A percentile compares a stretch with the other conserved stretches of the same genome.
Evolutionary conservation across 192 early-diverging fungal species (phyloP).

Genomic region (Linnemannia exigua): DNA sequence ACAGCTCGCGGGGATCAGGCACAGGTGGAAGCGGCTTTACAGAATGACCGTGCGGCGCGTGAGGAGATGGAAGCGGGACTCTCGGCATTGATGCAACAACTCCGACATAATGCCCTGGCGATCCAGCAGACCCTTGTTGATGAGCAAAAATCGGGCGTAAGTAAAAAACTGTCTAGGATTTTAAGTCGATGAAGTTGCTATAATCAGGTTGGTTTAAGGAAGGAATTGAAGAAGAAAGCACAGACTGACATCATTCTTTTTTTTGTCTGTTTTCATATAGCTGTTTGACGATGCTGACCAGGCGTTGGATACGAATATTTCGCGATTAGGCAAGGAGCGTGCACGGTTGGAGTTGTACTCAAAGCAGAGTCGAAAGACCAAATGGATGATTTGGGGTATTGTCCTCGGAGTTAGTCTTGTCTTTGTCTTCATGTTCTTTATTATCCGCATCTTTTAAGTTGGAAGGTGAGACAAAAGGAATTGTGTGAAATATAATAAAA

Average conservation of each 20-base stretch:
- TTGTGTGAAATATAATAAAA: not conserved
- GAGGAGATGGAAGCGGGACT: slow-evolving; percentile 48
- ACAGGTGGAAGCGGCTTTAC: slow-evolving; percentile 39
- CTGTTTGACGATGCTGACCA: slow-evolving; percentile 47
- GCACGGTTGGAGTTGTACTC: slow-evolving; percentile 44
- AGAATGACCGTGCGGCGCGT: slow-evolving; percentile 46
- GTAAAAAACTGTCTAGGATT: not conserved
- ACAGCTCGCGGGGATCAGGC: slow-evolving; percentile 10
- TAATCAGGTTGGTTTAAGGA: too few relatives aligned
- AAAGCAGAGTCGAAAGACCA: slow-evolving; percentile 55
- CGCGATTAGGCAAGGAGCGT: slow-evolving; percentile 44
- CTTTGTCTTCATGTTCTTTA: slow-evolving; percentile 56
- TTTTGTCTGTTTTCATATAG: slow-evolving; percentile 16
- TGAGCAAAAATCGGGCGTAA: slow-evolving; percentile 42
- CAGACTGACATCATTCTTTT: not conserved
- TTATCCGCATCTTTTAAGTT: slow-evolving; percentile 52
- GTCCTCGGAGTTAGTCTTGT: slow-evolving; percentile 46
- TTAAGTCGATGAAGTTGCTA: not conserved
- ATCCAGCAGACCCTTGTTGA: slow-evolving; percentile 44
- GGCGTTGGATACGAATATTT: slow-evolving; percentile 44
- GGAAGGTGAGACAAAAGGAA: not conserved
- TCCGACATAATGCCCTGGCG: slow-evolving; percentile 45
- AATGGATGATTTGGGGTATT: slow-evolving; percentile 56
- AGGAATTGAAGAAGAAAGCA: not conserved
- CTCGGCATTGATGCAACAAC: slow-evolving; percentile 38